Conservation (phyloP, 176 grass and related monocot genomes). For the Aegilops tauschii region DNA sequence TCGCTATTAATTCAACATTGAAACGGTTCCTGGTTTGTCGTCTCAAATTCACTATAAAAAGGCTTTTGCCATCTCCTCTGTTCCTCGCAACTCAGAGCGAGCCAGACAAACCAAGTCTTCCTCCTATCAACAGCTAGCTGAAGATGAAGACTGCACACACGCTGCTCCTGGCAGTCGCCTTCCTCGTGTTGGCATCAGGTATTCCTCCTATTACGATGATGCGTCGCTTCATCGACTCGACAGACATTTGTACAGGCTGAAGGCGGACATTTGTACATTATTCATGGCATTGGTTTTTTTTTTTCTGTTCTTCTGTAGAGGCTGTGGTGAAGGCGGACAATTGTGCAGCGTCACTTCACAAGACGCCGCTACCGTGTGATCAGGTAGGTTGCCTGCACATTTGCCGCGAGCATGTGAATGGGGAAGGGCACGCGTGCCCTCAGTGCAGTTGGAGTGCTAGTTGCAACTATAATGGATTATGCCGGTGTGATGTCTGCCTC, state of each 20-base stretch:
- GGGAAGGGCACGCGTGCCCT: not conserved
- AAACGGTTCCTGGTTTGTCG: not conserved
- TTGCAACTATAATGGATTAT: not conserved
- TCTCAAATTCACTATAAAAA: not conserved
- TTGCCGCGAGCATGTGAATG: not conserved
- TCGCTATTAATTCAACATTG: not conserved
- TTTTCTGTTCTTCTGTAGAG: not conserved
- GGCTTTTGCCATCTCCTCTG: no score
- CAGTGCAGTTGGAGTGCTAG: not conserved
- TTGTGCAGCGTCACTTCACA: not conserved
- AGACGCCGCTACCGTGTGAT: not conserved
- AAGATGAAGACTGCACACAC: not conserved
- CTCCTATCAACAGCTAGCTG: not conserved
- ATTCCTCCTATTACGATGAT: not conserved
- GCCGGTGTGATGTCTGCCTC: no score
- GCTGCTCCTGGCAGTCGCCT: not conserved
- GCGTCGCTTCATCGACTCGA: not conserved
- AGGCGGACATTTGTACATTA: not conserved
- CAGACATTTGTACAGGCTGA: no score
- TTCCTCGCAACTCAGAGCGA: not conserved
- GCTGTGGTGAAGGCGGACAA: not conserved
- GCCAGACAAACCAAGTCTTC: not conserved
- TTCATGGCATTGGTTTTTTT: not conserved
- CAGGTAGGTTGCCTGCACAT: not conserved
- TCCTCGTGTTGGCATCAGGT: not conserved